Base-by-base conservation (phyloP, 1,139 yeast species). In the Protomyces lactucae-debilis region DNA sequence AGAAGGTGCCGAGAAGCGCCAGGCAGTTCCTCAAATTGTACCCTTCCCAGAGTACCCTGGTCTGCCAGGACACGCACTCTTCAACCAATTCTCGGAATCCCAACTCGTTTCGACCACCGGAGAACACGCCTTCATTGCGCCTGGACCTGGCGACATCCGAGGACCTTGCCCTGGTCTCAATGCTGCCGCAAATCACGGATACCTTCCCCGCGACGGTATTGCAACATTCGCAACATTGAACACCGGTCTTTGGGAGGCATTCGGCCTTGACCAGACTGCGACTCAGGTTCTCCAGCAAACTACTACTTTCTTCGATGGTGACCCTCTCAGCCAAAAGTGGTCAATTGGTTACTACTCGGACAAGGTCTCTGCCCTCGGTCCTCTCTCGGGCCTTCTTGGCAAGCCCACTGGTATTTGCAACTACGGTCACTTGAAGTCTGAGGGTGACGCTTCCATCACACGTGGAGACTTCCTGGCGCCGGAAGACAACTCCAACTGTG, bases 231-330 rank as follows among this genome's bases (percentile, higher is more conserved):
- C 21, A 35, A 14, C 53, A 1, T 14, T 51, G 37, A 25, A 51
- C 18, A 51, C 53, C 3, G 53, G 53, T n/a, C 53, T 51, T n/a
- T 51, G 53, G 53, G 53, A 51, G 53, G 53, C 53, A 5, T 51
- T 51, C 37, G 53, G 53, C 14, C 53, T 51, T 23, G 53, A 51
- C 32, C 53, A 51, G 53, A 23, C 53, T n/a, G 53, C 53, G 3
- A 51, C 53, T 9, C 53, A 51, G 14, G 35, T 51, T 8, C 53
- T 51, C 12, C 53, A 51, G 32, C 53, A 51, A 16, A 51, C 53
- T 5, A 51, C 53, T 5, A 51, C 53, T n/a, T 51, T 51, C 53
- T 51, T 51, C 12, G 53, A 51, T 14, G 53, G 53, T 6, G 32
- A 51, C 37, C 53, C 53, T 16, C 37, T 51, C 6, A 23, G 18